Percentiles rank a stretch among this genome's conserved stretches.
phyloP scores from a whole-genome alignment of 768 basidiomycete genomes.

The Rhizopogon vinicolor region DNA sequence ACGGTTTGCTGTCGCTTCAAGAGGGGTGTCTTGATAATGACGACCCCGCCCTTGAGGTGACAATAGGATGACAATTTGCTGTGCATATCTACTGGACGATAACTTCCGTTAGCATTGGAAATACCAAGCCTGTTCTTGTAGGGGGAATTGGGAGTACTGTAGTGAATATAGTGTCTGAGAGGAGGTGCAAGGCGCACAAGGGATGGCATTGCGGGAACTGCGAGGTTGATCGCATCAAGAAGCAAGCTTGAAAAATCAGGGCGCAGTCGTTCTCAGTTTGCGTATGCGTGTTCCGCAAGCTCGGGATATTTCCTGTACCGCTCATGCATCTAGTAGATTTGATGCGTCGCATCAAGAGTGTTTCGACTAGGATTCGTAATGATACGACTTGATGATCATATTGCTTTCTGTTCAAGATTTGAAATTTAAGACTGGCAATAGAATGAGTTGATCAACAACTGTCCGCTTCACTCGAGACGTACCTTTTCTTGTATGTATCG shows the following conservation, averaged over 20 bases:
- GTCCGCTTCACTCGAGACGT: neutral
- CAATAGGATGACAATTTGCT: constrained; percentile 8
- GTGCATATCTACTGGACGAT: constrained; percentile 21
- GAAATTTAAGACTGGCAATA: constrained; percentile 12
- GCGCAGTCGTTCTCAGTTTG: constrained; percentile 29
- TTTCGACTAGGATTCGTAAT: constrained; percentile 12
- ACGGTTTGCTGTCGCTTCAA: constrained; percentile 18
- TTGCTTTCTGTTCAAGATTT: constrained; percentile 22
- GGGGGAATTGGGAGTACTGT: neutral
- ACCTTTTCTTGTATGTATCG: constrained; percentile 29
- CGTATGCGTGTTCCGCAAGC: constrained; percentile 22
- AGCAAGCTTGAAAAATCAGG: constrained; percentile 16
- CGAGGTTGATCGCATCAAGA: constrained; percentile 28
- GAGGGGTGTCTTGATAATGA: neutral
- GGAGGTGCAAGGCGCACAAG: constrained; percentile 25
- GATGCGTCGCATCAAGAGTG: neutral
- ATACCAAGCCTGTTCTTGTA: constrained; percentile 21
- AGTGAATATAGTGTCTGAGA: constrained; percentile 16
- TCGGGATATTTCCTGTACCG: constrained; percentile 22
- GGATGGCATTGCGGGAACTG: constrained; percentile 28
- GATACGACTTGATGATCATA: constrained; percentile 25
- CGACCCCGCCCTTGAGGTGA: constrained; percentile 9
- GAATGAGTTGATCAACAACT: neutral
- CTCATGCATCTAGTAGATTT: constrained; percentile 12
- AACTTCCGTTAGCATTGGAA: constrained; percentile 21